Evolutionary conservation across 768 basidiomycete species (phyloP).

Genomic region (Brasilioporus rufonigricans): DNA sequence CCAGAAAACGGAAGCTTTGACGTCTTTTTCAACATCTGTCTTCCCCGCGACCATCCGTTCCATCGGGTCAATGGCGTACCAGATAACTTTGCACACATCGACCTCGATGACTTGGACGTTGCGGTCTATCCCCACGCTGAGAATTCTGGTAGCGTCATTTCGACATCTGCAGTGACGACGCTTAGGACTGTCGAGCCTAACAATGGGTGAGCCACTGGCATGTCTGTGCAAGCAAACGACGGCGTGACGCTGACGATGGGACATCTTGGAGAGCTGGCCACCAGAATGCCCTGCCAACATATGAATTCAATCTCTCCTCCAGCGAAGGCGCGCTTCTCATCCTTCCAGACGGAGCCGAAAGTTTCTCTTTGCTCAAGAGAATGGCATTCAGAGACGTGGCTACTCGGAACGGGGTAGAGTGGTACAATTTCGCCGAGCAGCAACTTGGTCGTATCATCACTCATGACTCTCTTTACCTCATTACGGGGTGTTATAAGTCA

Average conservation of each 20-base stretch:
- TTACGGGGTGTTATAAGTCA: conserved; percentile 17
- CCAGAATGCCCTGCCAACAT: not conserved
- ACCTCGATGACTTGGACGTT: conserved; percentile 4
- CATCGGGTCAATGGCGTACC: conserved; percentile 22
- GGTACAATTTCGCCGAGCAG: conserved; percentile 28
- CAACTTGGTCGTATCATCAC: conserved; percentile 12
- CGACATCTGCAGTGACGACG: conserved; percentile 6
- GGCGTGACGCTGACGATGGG: not conserved
- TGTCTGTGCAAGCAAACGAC: not conserved
- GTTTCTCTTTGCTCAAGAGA: conserved; percentile 19
- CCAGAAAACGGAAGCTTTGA: conserved; percentile 32
- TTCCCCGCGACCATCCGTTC: conserved; percentile 29
- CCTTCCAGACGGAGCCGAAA: conserved; percentile 21
- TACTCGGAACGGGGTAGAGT: conserved; percentile 16
- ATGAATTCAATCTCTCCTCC: conserved; percentile 13
- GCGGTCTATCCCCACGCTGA: conserved; percentile 6
- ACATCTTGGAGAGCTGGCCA: not conserved
- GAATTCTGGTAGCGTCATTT: conserved; percentile 10
- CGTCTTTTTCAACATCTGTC: conserved; percentile 37
- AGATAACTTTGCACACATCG: conserved; percentile 22
- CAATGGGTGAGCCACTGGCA: not conserved
- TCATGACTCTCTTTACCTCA: conserved; percentile 29
- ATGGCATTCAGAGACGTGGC: conserved; percentile 21
- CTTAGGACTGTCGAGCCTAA: not conserved
- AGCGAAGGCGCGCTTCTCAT: conserved; percentile 25